Evolutionary conservation across 2,329 filamentous ascomycete species (phyloP), one percentile per base, ranked within the genome.

Genomic region (Aspergillus sp.): DNA sequence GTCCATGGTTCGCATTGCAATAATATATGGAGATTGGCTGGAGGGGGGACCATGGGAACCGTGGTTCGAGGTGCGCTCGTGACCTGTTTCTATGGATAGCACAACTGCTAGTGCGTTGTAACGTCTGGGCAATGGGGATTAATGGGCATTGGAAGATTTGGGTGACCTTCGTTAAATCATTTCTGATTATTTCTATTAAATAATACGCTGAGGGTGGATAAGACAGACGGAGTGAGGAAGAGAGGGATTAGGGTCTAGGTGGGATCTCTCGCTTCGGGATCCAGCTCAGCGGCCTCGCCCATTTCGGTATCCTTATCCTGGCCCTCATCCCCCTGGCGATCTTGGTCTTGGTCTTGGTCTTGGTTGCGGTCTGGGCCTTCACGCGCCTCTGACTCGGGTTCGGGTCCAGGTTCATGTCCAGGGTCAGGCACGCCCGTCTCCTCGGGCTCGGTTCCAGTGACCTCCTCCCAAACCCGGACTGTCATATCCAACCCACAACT

Each of bases 401-500:
- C 41, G 8, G 44, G 33, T 19, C 31, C 56, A 7, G 50, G 11
- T 31, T 52, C 41, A 11, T 41, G 24, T 12, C 47, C 44, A 54
- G 47, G 46, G 45, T 33, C 15, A 41, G 37, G 27, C 31, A 17
- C 45, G 12, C 14, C 17, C 3, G 23, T 37, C 17, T 23, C 33
- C 2, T 53, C 33, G 3, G 45, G 17, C 8, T 61, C 58, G 4
- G 50, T 19, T 15, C 44, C 40, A 19, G 19, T 15, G 9, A 21
- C 17, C 55, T 83, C 80, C 54, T 81, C 79, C 85, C 86, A 90
- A 6, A 90, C 74, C 55, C 82, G 80, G 19, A 90, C 79, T 2
- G 83, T 86, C 61, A 79, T 79, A 68, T 90, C 87, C 40, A 86
- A 61, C 0, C 87, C 84, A 56, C 84, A 86, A 62, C 85, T 89